Evolutionary conservation across 306 rosid species (phyloP).

Genomic region (Corylus americana): DNA sequence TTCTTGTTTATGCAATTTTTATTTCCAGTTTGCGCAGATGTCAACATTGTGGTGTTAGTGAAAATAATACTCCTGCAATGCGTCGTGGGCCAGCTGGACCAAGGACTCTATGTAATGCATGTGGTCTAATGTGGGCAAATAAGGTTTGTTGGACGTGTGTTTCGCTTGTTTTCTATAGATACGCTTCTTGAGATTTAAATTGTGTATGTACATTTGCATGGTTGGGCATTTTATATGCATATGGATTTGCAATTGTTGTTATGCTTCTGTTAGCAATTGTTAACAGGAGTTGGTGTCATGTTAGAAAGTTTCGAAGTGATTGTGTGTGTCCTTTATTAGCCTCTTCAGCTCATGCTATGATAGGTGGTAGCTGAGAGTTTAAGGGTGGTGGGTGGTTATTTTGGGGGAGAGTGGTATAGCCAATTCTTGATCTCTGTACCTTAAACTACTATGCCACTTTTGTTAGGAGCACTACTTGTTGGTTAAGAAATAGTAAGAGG

Average conservation of each 20-base stretch:
- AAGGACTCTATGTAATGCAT: slow-evolving; percentile 93
- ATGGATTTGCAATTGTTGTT: background rate
- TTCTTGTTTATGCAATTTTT: slow-evolving; percentile 9
- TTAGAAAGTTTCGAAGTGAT: background rate
- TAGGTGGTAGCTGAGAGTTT: slow-evolving; percentile 1
- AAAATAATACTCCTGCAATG: slow-evolving; percentile 96
- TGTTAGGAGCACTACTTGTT: background rate
- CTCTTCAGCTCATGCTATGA: background rate
- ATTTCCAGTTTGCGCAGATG: slow-evolving; percentile 68
- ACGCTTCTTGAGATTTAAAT: slow-evolving; percentile 11
- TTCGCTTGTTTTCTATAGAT: slow-evolving; percentile 7
- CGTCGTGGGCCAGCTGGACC: slow-evolving; percentile 99
- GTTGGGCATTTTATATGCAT: background rate
- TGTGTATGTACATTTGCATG: background rate
- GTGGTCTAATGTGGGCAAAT: slow-evolving; percentile 99
- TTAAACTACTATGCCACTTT: background rate
- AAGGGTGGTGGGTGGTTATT: background rate
- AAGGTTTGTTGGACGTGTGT: slow-evolving; percentile 58
- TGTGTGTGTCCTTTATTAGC: background rate
- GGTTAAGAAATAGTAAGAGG: background rate
- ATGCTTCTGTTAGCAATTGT: background rate
- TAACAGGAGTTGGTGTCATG: background rate
- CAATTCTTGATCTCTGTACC: background rate
- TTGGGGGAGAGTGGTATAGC: background rate
- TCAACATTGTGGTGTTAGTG: slow-evolving; percentile 89